Evolutionary conservation across 192 early-diverging fungal genomes (phyloP).

Genomic region (Paraglomus brasilianum): DNA sequence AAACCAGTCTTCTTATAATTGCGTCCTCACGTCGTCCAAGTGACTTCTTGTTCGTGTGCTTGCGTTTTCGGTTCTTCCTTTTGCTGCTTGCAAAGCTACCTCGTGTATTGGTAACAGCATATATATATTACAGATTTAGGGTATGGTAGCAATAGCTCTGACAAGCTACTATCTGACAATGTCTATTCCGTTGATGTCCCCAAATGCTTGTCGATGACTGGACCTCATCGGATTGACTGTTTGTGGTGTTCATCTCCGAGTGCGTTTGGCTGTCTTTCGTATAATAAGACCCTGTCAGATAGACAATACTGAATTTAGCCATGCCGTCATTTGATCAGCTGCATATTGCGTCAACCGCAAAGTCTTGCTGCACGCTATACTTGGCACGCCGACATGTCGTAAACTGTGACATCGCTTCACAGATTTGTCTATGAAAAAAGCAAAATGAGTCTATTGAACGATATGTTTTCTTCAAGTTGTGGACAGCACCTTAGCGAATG

Average conservation of each 20-base stretch:
- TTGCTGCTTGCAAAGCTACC: not conserved
- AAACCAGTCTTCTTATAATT: constrained; percentile 13
- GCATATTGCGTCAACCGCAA: not conserved
- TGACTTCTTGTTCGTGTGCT: constrained; percentile 25
- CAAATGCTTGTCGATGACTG: constrained; percentile 9
- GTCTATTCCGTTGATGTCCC: not conserved
- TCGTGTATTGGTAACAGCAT: constrained; percentile 5
- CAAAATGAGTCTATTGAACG: no score
- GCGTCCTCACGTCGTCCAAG: constrained; percentile 24
- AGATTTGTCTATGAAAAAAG: no score
- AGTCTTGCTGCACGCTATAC: not conserved
- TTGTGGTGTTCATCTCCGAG: not conserved
- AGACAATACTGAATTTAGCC: no score
- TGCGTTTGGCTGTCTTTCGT: not conserved
- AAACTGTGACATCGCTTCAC: not conserved
- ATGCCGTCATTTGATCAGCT: no score
- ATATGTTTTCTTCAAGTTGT: no score
- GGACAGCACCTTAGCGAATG: constrained; percentile 17
- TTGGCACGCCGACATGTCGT: not conserved
- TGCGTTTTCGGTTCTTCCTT: constrained; percentile 23
- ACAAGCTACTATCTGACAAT: not conserved
- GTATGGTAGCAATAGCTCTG: no score
- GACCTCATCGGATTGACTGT: not conserved
- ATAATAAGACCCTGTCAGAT: no score
- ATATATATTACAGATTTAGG: no score